Base-by-base conservation (phyloP, 2,329 filamentous ascomycete genomes). In the Aurifilum marmelostoma region DNA sequence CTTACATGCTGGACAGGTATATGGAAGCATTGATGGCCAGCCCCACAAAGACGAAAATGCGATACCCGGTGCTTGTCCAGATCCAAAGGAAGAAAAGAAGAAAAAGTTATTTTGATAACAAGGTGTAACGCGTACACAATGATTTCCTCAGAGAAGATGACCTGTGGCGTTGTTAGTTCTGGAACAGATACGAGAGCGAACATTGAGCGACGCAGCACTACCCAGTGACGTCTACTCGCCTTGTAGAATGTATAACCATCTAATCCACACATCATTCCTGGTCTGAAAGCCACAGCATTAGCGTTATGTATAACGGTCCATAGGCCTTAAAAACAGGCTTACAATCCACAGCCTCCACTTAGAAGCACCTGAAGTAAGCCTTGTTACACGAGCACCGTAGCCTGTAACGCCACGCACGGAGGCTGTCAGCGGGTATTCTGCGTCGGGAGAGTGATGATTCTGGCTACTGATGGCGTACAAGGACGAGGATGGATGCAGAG, bases 101-200 rank as follows among this genome's bases (percentile, higher is more conserved):
- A 34, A 63, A n/a, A 63, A 2, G 62, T 63, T 8, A 50, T 63
- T 16, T 63, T 63, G 29, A 63, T 63, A n/a, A 34, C 50, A 29
- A 63, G 52, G 9, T 63, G 62, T 24, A 63, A 24, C 29, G 34
- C 34, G 24, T 63, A 52, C 8, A 52, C 50, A 11, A 52, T 43
- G 9, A 37, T 7, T 32, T 63, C 62, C 62, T 63, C 62, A 16
- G 50, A 29, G n/a, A 63, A 63, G 43, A 50, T 24, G 24, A 63
- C 43, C 62, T 63, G 43, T 18, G 12, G 12, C 27, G 8, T 1
- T 27, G 6, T 29, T 18, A 56, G 27, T 32, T 27, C 24, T 56
- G 9, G 52, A 56, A 14, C 5, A 32, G 16, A 21, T 14, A 56
- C 52, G 27, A 56, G 1, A 14, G 50, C 14, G 2, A 16, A 27